Conservation (phyloP, 805 yeast species). For the Ogataea methanolica region DNA sequence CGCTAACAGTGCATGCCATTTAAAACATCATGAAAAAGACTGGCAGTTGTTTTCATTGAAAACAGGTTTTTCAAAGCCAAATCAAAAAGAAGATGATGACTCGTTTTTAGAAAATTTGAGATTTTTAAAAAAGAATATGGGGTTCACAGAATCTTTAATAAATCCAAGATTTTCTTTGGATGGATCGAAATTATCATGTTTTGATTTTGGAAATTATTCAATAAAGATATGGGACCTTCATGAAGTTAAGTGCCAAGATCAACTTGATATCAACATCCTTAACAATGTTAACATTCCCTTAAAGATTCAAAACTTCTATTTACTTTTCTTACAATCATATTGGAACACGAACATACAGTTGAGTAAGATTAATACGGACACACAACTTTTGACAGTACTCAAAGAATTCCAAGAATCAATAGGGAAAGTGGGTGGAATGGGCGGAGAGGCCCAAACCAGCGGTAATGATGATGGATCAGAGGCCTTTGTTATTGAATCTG, state of each 20-base stretch:
- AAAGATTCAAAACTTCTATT: slow-evolving; percentile 24
- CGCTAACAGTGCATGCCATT: slow-evolving; percentile 3
- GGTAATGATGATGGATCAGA: not conserved
- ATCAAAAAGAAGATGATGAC: not conserved
- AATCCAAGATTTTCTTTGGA: slow-evolving; percentile 17
- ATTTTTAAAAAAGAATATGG: slow-evolving; percentile 6
- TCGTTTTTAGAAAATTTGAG: not conserved
- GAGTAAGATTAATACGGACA: slow-evolving; percentile 2
- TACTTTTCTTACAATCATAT: slow-evolving; percentile 20
- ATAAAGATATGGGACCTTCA: slow-evolving; percentile 21
- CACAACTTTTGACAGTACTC: slow-evolving; percentile 4
- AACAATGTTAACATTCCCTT: slow-evolving; percentile 19
- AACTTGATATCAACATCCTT: slow-evolving; percentile 11
- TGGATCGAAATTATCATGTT: slow-evolving; percentile 15
- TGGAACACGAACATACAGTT: slow-evolving; percentile 12
- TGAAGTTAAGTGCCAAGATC: slow-evolving; percentile 2
- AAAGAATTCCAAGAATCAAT: slow-evolving; percentile 8
- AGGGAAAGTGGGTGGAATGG: not conserved
- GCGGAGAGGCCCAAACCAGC: not conserved
- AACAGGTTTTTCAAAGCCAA: not conserved
- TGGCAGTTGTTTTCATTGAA: slow-evolving; percentile 17
- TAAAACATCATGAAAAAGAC: slow-evolving; percentile 10
- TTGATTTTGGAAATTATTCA: slow-evolving; percentile 14
- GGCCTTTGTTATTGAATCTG: not conserved
- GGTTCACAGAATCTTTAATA: slow-evolving; percentile 2